These are phyloP conservation scores for Nitzschia palea DNA, from an alignment of 108 stramenopile genomes.

Conservation along the genomic window DNA sequence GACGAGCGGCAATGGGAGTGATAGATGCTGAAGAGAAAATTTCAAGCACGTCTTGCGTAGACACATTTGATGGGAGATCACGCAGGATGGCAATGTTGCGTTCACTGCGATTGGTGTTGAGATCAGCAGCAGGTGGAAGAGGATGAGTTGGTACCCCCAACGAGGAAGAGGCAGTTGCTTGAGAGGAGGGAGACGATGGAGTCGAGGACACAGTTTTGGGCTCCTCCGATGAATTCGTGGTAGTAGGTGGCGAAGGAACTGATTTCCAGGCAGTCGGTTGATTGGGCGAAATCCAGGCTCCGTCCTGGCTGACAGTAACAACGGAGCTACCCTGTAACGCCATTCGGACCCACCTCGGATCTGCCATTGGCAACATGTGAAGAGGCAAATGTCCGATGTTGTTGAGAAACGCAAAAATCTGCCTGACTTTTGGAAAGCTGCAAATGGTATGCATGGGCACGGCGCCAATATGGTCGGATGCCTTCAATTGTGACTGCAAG, in stretches of 20 bases:
- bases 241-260: not conserved
- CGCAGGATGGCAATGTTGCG: not conserved
- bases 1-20: not conserved
- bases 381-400: not conserved
- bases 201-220: not conserved
- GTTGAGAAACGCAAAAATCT: conserved; percentile 33
- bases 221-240: not conserved
- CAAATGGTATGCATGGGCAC: conserved; percentile 51
- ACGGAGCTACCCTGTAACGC: conserved; percentile 42
- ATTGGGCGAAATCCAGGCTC: conserved; percentile 51
- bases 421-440: conserved; percentile 59
- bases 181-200: conserved; percentile 16
- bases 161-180: conserved; percentile 5
- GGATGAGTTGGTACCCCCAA: conserved; percentile 12
- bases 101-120: not conserved
- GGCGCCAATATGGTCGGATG: conserved; percentile 39
- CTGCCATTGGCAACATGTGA: conserved; percentile 26
- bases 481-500: conserved; percentile 44
- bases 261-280: not conserved
- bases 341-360: conserved; percentile 32
- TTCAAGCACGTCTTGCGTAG: not conserved
- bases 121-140: not conserved
- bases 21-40: not conserved
- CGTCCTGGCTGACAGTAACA: conserved; percentile 48
- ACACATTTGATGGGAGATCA: not conserved